Percentiles rank a stretch among this genome's conserved stretches.
These are phyloP conservation scores for Globisporangium spinosum DNA, from an alignment of 352 stramenopile genomes.

Conservation along the genomic window DNA sequence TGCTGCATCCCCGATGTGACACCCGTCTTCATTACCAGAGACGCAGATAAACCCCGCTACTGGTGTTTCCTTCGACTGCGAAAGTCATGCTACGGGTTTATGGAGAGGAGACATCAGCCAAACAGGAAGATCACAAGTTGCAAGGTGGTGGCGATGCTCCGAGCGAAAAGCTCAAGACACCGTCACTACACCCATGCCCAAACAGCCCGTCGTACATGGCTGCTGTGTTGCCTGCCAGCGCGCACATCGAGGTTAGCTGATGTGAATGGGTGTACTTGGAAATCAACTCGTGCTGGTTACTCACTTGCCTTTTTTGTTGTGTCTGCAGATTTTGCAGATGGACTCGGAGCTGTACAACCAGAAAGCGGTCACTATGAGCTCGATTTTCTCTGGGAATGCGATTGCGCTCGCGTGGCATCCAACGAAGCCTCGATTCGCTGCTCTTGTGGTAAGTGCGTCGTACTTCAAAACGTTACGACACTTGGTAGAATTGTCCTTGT, in stretches of 20 bases:
- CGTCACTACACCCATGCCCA: slow-evolving; percentile 33
- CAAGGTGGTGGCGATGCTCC: slow-evolving; percentile 39
- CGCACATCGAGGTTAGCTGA: slow-evolving; percentile 49
- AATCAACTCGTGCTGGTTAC: not conserved
- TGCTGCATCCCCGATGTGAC: slow-evolving; percentile 31
- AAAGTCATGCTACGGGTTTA: slow-evolving; percentile 43
- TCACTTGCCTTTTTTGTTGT: not conserved
- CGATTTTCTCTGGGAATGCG: slow-evolving; percentile 53
- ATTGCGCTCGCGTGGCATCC: slow-evolving; percentile 68
- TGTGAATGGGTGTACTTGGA: not conserved
- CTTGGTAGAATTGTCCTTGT: not conserved
- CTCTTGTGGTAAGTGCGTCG: slow-evolving; percentile 38
- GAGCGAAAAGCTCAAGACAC: slow-evolving; percentile 37
- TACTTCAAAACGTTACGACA: not conserved
- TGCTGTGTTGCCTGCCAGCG: slow-evolving; percentile 40
- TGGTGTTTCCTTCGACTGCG: slow-evolving; percentile 38
- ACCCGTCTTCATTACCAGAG: slow-evolving; percentile 39
- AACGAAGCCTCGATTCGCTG: slow-evolving; percentile 37
- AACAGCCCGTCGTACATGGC: slow-evolving; percentile 36
- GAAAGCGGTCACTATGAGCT: slow-evolving; percentile 57
- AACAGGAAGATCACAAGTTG: slow-evolving; percentile 55
- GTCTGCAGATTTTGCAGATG: slow-evolving; percentile 53
- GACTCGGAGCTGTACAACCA: slow-evolving; percentile 63
- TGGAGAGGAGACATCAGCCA: slow-evolving; percentile 46
- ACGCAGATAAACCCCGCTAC: slow-evolving; percentile 35